Base-by-base conservation (phyloP, 1,284 basidiomycete species). In the Moesziomyces sp. region DNA sequence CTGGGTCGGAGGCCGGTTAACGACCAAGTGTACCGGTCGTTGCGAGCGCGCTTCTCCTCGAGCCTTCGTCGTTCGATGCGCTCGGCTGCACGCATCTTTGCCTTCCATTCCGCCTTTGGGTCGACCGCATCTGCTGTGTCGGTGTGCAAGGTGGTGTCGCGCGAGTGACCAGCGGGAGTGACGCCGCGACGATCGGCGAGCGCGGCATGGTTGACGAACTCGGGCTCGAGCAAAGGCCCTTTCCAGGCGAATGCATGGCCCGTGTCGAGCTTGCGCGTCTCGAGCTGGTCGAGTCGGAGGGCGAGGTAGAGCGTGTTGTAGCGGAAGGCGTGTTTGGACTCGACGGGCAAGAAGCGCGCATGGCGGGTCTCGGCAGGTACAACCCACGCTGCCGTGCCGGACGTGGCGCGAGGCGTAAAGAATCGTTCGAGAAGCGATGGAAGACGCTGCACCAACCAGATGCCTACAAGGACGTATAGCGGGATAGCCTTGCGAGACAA, bases 231-330 rank as follows among this genome's bases (percentile, higher is more conserved):
- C n/a, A 47, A 23, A 3, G 42, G 10, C 13, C 66, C 66, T 46
- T 55, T 71, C 84, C 85, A 86, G 1, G 64, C 46, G 23, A 71
- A 69, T 26, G 69, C 64, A 23, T 87, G 87, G 0, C 66, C 85
- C 3, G 89, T 83, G 72, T 92, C 88, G 7, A 91, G 84, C 3
- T 65, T 46, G 21, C 86, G 84, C 2, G 73, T 59, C 76, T 91
- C 90, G 10, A 93, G 84, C 0, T 87, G 86, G 55, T 87, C 85
- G 14, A 93, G 83, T 4, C 90, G 88, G 34, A 91, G 79, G 11
- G 90, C 86, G 16, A 91, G 76, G 35, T 88, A 88, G 26, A 91
- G 84, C 0, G 90, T 89, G 0, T 89, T 88, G 80, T 92, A 92
- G 10, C 86, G 87, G 82, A 91, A 91, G 0, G 87, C 84, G 79